Conservation (phyloP, 805 yeast genomes). For the Middelhovenomyces tepae region DNA sequence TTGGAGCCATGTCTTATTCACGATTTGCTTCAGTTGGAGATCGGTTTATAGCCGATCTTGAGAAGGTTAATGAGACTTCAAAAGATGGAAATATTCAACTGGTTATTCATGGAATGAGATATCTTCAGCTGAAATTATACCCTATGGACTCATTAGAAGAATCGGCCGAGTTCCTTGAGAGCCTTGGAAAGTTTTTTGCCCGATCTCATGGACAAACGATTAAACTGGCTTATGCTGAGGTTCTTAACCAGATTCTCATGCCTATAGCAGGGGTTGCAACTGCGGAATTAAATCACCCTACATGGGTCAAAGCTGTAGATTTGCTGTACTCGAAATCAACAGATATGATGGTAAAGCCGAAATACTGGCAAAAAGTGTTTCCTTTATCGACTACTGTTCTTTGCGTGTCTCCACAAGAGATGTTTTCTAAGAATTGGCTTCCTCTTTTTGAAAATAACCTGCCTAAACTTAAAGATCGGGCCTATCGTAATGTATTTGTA, state of each 20-base stretch:
- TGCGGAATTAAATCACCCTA: slow-evolving; percentile 93
- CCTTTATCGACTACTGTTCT: slow-evolving; percentile 63
- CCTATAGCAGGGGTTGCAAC: slow-evolving; percentile 81
- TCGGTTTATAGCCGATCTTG: slow-evolving; percentile 85
- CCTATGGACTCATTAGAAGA: slow-evolving; percentile 91
- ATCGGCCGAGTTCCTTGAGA: slow-evolving; percentile 79
- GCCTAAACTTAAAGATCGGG: slow-evolving; percentile 52
- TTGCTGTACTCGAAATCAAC: slow-evolving; percentile 45
- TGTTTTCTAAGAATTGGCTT: slow-evolving; percentile 69
- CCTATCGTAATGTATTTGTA: slow-evolving; percentile 47
- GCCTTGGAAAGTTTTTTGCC: slow-evolving; percentile 74
- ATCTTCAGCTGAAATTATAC: slow-evolving; percentile 64
- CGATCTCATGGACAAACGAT: slow-evolving; percentile 57
- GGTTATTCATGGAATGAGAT: slow-evolving; percentile 86
- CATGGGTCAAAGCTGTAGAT: slow-evolving; percentile 79
- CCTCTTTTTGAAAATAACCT: slow-evolving; percentile 52
- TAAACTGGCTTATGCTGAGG: slow-evolving; percentile 76
- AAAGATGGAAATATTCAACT: slow-evolving; percentile 58
- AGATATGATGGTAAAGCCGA: slow-evolving; percentile 36
- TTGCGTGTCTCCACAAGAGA: slow-evolving; percentile 70
- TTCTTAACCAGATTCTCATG: slow-evolving; percentile 59
- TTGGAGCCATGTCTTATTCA: slow-evolving; percentile 85
- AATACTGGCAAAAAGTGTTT: slow-evolving; percentile 59
- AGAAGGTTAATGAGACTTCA: slow-evolving; percentile 59
- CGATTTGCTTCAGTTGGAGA: slow-evolving; percentile 85